Percentiles rank a stretch among this genome's conserved stretches.
phyloP scores from a whole-genome alignment of 2,329 filamentous ascomycete genomes.

The Orbilia quercus region DNA sequence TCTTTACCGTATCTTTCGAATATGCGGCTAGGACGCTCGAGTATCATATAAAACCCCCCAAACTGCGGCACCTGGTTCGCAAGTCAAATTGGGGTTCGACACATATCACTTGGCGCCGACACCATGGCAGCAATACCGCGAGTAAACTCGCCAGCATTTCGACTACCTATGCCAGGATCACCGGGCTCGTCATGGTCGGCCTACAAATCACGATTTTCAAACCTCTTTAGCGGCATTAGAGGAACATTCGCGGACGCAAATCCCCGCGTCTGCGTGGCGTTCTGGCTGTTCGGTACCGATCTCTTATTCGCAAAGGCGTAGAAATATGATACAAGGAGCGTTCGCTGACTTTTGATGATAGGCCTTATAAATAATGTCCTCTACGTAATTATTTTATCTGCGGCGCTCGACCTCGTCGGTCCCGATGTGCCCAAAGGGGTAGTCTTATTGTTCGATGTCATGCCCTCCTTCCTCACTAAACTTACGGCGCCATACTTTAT shows the following conservation, averaged over 20 bases:
- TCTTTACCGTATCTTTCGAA: constrained; percentile 3
- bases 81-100: neutral
- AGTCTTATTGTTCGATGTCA: constrained; percentile 90
- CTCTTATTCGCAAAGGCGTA: constrained; percentile 5
- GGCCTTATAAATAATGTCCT: constrained; percentile 96
- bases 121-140: constrained; percentile 12
- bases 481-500: constrained; percentile 93
- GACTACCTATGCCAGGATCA: constrained; percentile 70
- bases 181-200: constrained; percentile 77
- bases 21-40: constrained; percentile 1
- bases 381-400: constrained; percentile 95
- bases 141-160: constrained; percentile 56
- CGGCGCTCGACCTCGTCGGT: constrained; percentile 93
- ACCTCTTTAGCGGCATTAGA: constrained; percentile 63
- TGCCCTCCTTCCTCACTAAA: constrained; percentile 89
- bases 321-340: constrained; percentile 8
- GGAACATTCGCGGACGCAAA: constrained; percentile 75
- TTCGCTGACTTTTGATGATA: constrained; percentile 62
- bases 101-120: neutral
- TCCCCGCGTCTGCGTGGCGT: constrained; percentile 78
- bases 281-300: constrained; percentile 88
- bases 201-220: constrained; percentile 71
- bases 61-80: neutral
- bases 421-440: constrained; percentile 86
- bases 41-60: neutral